Evolutionary conservation across 352 stramenopile species (phyloP), one percentile per base, ranked within the genome.

Genomic region (Blastocystis sp.): DNA sequence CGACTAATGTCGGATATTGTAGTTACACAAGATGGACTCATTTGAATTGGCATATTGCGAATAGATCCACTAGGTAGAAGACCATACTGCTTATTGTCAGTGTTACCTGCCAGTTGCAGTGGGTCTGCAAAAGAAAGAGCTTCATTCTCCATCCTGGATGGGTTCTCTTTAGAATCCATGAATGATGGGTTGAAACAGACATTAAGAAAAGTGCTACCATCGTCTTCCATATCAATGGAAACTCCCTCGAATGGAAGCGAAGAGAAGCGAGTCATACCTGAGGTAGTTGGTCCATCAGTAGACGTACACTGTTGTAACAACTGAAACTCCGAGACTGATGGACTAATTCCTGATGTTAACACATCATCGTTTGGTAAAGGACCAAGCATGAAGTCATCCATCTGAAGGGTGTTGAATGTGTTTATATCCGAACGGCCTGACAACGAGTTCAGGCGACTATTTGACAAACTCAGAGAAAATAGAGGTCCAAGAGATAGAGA

Each of bases 91-190:
- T 61, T n/a, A 61, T 32, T 61, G 54, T 32, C 54, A 32, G 54
- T n/a, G 12, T 32, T 61, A 46, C 46, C 32, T 35, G 61, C 3
- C 37, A 24, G 21, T 73, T 73, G 32, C 24, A 57, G 24, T 29
- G 37, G 37, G 27, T 27, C 43, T 27, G 65, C 65, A 77, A 77
- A 77, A 77, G 65, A 77, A 77, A 52, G 32, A 73, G 61, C 37
- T 27, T 35, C 32, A 46, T 37, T 24, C 46, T 43, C 46, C 21
- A 35, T 73, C 0, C 37, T 73, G 21, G 61, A 73, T 16, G 46
- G 61, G 46, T 35, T 51, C 35, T 43, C 61, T 73, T 73, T 73
- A 11, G 46, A 39, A 51, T 73, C 61, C 21, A 73, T 51, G 39
- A 73, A 16, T 7, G 19, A 73, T 43, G 61, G 46, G n/a, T 24